Conservation (phyloP, 169 alveolate species). For the Plasmodium gaboni region DNA sequence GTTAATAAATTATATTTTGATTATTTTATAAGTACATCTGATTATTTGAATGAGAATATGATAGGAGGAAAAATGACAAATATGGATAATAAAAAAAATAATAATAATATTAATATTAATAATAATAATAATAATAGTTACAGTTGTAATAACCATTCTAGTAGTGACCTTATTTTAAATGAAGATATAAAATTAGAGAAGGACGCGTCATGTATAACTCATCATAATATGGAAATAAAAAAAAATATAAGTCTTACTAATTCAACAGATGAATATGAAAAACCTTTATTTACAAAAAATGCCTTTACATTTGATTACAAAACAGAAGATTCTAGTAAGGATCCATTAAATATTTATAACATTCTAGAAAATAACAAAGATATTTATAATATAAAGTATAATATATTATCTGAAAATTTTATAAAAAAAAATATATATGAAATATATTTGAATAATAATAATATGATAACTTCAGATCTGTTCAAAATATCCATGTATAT, state of each 20-base stretch:
- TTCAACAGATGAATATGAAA: not conserved
- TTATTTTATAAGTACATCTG: slow-evolving; percentile 19
- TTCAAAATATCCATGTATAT: slow-evolving; percentile 45
- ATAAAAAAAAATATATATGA: slow-evolving; percentile 31
- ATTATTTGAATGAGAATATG: not conserved
- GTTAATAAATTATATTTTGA: slow-evolving; percentile 50
- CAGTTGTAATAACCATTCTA: not conserved
- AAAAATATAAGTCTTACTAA: not conserved
- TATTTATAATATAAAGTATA: slow-evolving; percentile 1
- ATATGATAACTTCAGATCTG: slow-evolving; percentile 13
- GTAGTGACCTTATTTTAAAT: not conserved
- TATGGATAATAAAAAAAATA: not conserved
- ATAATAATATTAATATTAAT: not conserved
- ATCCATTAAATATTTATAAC: slow-evolving; percentile 69
- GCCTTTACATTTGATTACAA: slow-evolving; percentile 52
- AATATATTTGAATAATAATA: slow-evolving; percentile 16
- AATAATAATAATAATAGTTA: not conserved
- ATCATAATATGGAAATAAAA: not conserved
- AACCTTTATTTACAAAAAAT: slow-evolving; percentile 16
- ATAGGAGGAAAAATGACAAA: not conserved
- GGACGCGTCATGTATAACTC: not conserved
- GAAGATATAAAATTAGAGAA: not conserved
- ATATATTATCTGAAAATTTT: slow-evolving; percentile 2
- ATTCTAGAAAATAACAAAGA: slow-evolving; percentile 48
- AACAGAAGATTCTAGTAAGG: slow-evolving; percentile 6